These are phyloP conservation scores for Fusarium sp. DNA, from an alignment of 2,329 filamentous ascomycete genomes.

Conservation along the genomic window DNA sequence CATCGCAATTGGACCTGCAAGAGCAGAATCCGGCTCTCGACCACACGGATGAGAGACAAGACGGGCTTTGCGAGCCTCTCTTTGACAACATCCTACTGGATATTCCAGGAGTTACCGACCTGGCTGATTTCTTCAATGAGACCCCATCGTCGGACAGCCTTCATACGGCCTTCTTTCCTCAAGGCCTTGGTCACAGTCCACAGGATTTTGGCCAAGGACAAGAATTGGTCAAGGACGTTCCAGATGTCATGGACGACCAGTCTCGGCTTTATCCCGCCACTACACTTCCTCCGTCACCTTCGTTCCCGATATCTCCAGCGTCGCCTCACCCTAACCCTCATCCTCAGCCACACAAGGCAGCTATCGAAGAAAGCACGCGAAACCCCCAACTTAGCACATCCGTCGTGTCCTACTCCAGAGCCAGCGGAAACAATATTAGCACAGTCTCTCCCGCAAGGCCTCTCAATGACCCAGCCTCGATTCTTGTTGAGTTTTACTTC, in stretches of 20 bases:
- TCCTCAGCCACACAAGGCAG: not conserved
- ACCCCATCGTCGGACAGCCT: not conserved
- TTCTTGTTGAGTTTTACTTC: slow-evolving; percentile 27
- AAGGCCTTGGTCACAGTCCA: not conserved
- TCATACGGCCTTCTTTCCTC: not conserved
- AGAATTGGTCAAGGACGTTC: not conserved
- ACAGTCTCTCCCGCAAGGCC: not conserved
- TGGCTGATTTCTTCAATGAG: not conserved
- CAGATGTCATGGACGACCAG: not conserved
- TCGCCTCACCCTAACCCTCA: not conserved
- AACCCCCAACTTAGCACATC: not conserved
- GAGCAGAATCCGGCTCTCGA: not conserved
- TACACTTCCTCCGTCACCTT: not conserved
- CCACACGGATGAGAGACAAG: not conserved
- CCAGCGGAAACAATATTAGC: not conserved
- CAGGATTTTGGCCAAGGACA: not conserved
- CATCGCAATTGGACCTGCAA: not conserved
- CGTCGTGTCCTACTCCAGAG: not conserved
- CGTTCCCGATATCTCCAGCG: not conserved
- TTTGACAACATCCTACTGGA: not conserved
- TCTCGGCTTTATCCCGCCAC: not conserved
- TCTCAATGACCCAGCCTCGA: slow-evolving; percentile 7
- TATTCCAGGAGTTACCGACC: not conserved
- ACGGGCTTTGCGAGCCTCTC: not conserved
- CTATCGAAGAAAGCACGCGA: not conserved